Evolutionary conservation across 2,329 filamentous ascomycete species (phyloP), one percentile per base, ranked within the genome.

Genomic region (Neopestalotiopsis clavispora): DNA sequence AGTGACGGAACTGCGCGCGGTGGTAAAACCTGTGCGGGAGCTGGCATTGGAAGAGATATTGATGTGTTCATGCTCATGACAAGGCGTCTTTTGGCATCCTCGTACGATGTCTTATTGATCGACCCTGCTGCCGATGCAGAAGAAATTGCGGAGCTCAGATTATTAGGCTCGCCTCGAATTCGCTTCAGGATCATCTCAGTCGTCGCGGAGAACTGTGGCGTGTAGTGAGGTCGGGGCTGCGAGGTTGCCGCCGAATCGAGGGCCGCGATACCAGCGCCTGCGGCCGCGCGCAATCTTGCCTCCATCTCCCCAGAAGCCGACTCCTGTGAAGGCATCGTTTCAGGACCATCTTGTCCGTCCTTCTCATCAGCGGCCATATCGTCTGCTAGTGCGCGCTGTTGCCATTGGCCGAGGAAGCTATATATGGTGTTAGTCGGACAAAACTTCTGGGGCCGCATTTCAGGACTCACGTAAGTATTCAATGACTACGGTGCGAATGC

Each of bases 121-220:
- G 69, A 71, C 2, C 77, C 74, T 4, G 77, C 71, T 0, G 76
- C 75, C 1, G 79, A 78, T 1, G 76, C 78, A 1, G 77, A 77
- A 2, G 79, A 79, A 3, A 82, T 75, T 1, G 78, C 79, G 0
- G 78, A 78, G 23, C 74, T 78, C 2, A 82, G 71, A 65, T 76
- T 79, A 57, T 75, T 77, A 1, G 78, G 73, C 52, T 80, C 78
- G 30, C 75, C 78, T 42, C 77, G 79, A 30, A 83, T 79, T 2
- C 80, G 74, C 62, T 80, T 78, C 3, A 83, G 74, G 9, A 83
- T 83, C 80, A 83, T 78, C 70, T 82, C 78, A 0, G 81, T 83
- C 1, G 80, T 76, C 9, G 80, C 77, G 0, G 78, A 76, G 70
- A 79, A 79, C 56, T 78, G 77, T 1, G 76, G 76, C 13, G 77